phyloP scores from a whole-genome alignment of 108 stramenopile species.

The Epipyxis sp. region DNA sequence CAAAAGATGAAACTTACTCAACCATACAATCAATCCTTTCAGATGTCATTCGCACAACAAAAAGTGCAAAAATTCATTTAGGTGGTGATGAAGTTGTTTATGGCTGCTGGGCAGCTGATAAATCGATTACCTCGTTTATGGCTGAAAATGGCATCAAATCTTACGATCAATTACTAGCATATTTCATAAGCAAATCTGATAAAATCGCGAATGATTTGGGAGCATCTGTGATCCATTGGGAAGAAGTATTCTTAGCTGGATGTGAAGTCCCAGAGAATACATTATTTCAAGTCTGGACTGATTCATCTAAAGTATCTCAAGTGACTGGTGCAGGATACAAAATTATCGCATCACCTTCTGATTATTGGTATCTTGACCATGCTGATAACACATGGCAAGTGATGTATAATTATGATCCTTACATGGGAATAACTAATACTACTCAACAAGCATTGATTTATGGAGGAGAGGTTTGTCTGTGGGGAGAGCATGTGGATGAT shows the following conservation, averaged over 20 bases:
- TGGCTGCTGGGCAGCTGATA: slow-evolving; percentile 28
- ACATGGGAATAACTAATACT: neutral
- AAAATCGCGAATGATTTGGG: slow-evolving; percentile 4
- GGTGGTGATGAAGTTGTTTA: slow-evolving; percentile 35
- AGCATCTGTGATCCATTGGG: slow-evolving; percentile 22
- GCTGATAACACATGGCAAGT: slow-evolving; percentile 18
- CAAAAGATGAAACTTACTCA: slow-evolving; percentile 16
- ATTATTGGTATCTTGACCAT: slow-evolving; percentile 23
- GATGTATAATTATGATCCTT: slow-evolving; percentile 28
- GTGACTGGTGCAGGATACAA: slow-evolving; percentile 7
- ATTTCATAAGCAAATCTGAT: neutral
- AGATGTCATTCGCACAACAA: neutral
- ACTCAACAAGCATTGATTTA: neutral
- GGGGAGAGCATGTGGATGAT: slow-evolving; percentile 25
- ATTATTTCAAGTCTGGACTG: slow-evolving; percentile 26
- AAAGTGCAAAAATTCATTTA: neutral
- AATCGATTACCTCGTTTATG: neutral
- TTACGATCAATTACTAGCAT: slow-evolving; percentile 19
- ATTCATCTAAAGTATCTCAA: neutral
- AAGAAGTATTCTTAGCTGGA: slow-evolving; percentile 21
- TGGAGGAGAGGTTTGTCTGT: slow-evolving; percentile 22
- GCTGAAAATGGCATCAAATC: neutral
- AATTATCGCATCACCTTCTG: slow-evolving; percentile 22
- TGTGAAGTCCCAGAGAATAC: neutral
- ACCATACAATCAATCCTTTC: neutral